Percentiles rank a stretch among this genome's conserved stretches.
These are phyloP conservation scores for Truncatella angustata DNA, from an alignment of 2,329 filamentous ascomycete genomes.

Conservation along the genomic window DNA sequence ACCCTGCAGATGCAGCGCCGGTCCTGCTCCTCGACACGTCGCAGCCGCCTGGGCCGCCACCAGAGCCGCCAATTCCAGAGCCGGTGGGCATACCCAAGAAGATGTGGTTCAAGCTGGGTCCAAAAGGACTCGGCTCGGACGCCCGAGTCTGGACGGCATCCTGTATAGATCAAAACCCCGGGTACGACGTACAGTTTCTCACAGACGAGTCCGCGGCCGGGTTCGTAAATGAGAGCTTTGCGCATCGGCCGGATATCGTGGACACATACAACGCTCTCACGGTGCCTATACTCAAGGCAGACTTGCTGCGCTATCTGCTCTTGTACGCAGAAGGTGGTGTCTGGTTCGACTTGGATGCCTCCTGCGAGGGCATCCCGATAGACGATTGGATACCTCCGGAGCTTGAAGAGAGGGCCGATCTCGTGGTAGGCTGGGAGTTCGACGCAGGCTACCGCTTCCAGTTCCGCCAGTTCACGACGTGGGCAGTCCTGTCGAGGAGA, in stretches of 20 bases:
- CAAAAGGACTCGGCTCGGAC: slow-evolving; percentile 30
- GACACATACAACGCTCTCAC: slow-evolving; percentile 20
- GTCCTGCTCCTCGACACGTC: no score
- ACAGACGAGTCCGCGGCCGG: slow-evolving; percentile 37
- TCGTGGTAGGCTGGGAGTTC: slow-evolving; percentile 28
- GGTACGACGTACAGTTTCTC: slow-evolving; percentile 24
- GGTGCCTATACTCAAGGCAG: slow-evolving; percentile 12
- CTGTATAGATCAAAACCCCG: slow-evolving; percentile 26
- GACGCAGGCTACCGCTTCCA: slow-evolving; percentile 19
- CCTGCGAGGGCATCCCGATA: slow-evolving; percentile 18
- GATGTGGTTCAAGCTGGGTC: slow-evolving; percentile 38
- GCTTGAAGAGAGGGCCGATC: slow-evolving; percentile 9
- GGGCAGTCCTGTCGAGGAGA: slow-evolving; percentile 8
- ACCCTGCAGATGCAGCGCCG: no score
- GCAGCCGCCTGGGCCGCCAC: no score
- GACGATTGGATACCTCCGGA: slow-evolving; percentile 31
- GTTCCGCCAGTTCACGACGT: slow-evolving; percentile 14
- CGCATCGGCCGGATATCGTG: slow-evolving; percentile 28
- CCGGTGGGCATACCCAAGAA: no score
- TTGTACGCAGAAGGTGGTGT: slow-evolving; percentile 16
- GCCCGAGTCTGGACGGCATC: slow-evolving; percentile 28
- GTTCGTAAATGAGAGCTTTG: slow-evolving; percentile 61
- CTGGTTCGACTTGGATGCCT: slow-evolving; percentile 15
- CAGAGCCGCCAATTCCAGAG: no score
- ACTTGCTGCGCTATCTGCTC: slow-evolving; percentile 14